Evolutionary conservation across 2,329 filamentous ascomycete species (phyloP).

Genomic region (Trichophyton rubrum): DNA sequence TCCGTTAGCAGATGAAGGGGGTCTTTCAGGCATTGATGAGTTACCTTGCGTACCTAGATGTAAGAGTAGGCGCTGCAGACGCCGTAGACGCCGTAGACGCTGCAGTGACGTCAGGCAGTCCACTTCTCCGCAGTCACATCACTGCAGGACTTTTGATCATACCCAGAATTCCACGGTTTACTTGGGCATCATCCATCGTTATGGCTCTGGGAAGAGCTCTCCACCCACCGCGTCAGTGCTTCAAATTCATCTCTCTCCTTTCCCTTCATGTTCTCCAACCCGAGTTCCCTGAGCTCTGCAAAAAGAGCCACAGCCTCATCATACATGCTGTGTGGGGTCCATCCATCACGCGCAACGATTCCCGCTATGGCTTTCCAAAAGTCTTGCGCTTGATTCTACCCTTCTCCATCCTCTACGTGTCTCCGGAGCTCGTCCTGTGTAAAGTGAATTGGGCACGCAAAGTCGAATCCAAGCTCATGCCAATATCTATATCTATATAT

Average conservation of each 20-base stretch:
- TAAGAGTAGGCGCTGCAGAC: too few species aligned
- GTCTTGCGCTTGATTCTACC: constrained; percentile 10
- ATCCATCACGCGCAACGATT: constrained; percentile 7
- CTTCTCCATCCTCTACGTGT: constrained; percentile 9
- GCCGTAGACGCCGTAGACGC: too few species aligned
- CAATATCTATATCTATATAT: neutral
- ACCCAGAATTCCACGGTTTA: too few species aligned
- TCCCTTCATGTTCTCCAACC: neutral
- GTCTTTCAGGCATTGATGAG: too few species aligned
- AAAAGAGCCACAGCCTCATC: constrained; percentile 11
- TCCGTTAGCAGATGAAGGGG: too few species aligned
- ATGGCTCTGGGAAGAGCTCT: too few species aligned
- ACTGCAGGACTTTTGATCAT: too few species aligned
- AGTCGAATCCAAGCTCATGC: neutral
- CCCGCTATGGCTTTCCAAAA: constrained; percentile 9
- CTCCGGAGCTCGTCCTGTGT: constrained; percentile 7
- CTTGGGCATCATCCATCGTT: too few species aligned
- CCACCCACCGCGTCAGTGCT: constrained; percentile 6
- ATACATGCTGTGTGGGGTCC: constrained; percentile 6
- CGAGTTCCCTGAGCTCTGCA: constrained; percentile 4
- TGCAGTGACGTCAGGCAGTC: too few species aligned
- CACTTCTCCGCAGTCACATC: too few species aligned
- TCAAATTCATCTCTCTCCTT: constrained; percentile 7
- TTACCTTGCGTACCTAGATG: too few species aligned
- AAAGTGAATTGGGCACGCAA: constrained; percentile 9